phyloP scores from a whole-genome alignment of 139 green algal genomes.

The Tetraselmis chui region DNA sequence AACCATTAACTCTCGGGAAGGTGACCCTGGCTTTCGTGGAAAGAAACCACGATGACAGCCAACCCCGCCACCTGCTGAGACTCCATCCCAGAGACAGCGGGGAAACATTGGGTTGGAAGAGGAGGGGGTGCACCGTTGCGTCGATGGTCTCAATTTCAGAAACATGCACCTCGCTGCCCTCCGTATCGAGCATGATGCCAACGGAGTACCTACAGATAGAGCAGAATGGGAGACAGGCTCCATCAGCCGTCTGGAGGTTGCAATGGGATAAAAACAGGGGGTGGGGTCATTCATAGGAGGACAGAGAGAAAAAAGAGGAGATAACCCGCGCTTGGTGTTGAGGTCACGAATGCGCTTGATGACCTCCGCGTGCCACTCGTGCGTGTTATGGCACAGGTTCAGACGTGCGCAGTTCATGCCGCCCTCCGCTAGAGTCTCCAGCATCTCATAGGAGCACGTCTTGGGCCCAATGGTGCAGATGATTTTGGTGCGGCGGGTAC shows the following conservation, averaged over 20 bases:
- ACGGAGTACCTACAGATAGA: slow-evolving; percentile 39
- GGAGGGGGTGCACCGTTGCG: slow-evolving; percentile 30
- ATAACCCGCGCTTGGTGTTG: slow-evolving; percentile 36
- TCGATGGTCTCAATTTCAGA: slow-evolving; percentile 42
- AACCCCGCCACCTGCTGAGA: neutral
- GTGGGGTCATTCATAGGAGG: too few relatives aligned
- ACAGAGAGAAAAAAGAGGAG: too few relatives aligned
- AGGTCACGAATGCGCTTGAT: slow-evolving; percentile 55
- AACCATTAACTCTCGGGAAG: too few relatives aligned
- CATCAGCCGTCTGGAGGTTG: too few relatives aligned
- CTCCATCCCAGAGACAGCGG: neutral
- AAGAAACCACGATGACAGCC: neutral
- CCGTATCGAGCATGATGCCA: slow-evolving; percentile 78
- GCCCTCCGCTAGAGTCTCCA: slow-evolving; percentile 43
- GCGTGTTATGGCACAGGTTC: slow-evolving; percentile 58
- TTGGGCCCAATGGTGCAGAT: slow-evolving; percentile 70
- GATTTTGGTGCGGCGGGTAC: slow-evolving; percentile 54
- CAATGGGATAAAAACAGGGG: too few relatives aligned
- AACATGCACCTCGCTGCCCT: slow-evolving; percentile 77
- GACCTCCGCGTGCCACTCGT: slow-evolving; percentile 51
- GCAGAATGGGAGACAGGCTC: neutral
- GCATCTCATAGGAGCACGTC: slow-evolving; percentile 36
- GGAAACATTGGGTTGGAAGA: neutral
- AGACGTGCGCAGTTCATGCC: slow-evolving; percentile 59
- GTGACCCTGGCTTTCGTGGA: too few relatives aligned